These are phyloP conservation scores for Russula virescens DNA, from an alignment of 768 basidiomycete species.

Conservation along the genomic window DNA sequence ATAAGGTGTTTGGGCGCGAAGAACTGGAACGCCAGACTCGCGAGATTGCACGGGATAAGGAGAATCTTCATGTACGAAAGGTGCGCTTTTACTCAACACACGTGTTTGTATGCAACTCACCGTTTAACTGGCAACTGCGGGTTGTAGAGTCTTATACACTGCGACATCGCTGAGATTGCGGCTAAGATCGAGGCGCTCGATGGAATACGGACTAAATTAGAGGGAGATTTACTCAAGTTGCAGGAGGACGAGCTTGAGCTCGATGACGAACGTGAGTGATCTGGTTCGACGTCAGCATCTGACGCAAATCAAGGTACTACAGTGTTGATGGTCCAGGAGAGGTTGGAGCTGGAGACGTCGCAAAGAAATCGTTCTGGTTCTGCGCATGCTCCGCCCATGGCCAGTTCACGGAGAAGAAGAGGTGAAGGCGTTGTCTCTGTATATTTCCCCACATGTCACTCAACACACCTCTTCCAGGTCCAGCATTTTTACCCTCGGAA, in stretches of 20 bases:
- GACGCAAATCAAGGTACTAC: slow-evolving; percentile 7
- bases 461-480: slow-evolving; percentile 46
- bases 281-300: background rate
- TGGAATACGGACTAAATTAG: slow-evolving; percentile 69
- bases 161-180: slow-evolving; percentile 84
- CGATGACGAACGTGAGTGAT: slow-evolving; percentile 83
- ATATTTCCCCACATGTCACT: background rate
- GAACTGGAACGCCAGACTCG: slow-evolving; percentile 78
- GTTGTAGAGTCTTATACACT: slow-evolving; percentile 70
- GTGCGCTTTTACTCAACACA: slow-evolving; percentile 36
- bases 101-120: background rate
- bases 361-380: slow-evolving; percentile 29
- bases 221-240: slow-evolving; percentile 74
- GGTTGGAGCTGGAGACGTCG: slow-evolving; percentile 65
- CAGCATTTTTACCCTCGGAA: slow-evolving; percentile 94
- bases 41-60: slow-evolving; percentile 88
- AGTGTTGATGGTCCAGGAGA: slow-evolving; percentile 90
- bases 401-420: slow-evolving; percentile 66
- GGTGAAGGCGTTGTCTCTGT: slow-evolving; percentile 33
- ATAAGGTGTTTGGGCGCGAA: slow-evolving; percentile 72
- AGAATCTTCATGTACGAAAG: slow-evolving; percentile 84
- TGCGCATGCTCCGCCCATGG: slow-evolving; percentile 39
- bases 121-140: slow-evolving; percentile 1
- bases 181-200: slow-evolving; percentile 86
- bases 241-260: slow-evolving; percentile 95